Conservation (phyloP, 306 rosid species). For the Begonia fuchsioides region DNA sequence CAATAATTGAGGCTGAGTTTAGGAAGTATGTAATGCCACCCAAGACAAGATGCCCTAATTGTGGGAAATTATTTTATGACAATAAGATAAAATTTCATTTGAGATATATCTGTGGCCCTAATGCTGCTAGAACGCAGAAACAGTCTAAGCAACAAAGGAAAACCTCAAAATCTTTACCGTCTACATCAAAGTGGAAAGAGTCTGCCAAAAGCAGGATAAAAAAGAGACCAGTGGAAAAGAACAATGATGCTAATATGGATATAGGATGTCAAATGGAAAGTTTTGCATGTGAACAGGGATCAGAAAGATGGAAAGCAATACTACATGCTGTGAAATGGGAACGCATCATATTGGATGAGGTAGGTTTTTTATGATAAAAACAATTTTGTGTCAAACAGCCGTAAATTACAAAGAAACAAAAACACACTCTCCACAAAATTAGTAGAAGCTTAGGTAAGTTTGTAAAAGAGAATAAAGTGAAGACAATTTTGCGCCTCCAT, state of each 20-base stretch:
- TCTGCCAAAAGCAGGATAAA: slow-evolving; percentile 15
- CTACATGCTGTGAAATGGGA: slow-evolving; percentile 72
- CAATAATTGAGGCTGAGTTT: slow-evolving; percentile 68
- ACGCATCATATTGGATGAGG: slow-evolving; percentile 89
- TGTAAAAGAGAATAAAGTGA: too few relatives aligned
- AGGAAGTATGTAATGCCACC: slow-evolving; percentile 82
- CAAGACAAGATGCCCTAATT: slow-evolving; percentile 47
- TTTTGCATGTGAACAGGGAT: slow-evolving; percentile 4
- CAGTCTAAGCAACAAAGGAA: slow-evolving; percentile 74
- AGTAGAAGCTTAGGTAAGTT: neutral
- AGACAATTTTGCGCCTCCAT: too few relatives aligned
- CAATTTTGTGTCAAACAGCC: too few relatives aligned
- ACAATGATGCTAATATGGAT: slow-evolving; percentile 14
- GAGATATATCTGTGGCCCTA: slow-evolving; percentile 65
- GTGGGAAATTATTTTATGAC: slow-evolving; percentile 29
- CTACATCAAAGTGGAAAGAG: slow-evolving; percentile 12
- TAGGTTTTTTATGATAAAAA: slow-evolving; percentile 8
- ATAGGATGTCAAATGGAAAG: neutral
- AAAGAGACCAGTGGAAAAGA: slow-evolving; percentile 5
- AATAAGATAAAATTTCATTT: slow-evolving; percentile 29
- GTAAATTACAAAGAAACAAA: neutral
- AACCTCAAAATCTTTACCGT: slow-evolving; percentile 8
- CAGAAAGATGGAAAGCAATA: slow-evolving; percentile 23
- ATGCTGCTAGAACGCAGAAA: slow-evolving; percentile 52
- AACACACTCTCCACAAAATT: neutral